Evolutionary conservation across 768 basidiomycete species (phyloP).

Genomic region (Chalciporus piperatus): DNA sequence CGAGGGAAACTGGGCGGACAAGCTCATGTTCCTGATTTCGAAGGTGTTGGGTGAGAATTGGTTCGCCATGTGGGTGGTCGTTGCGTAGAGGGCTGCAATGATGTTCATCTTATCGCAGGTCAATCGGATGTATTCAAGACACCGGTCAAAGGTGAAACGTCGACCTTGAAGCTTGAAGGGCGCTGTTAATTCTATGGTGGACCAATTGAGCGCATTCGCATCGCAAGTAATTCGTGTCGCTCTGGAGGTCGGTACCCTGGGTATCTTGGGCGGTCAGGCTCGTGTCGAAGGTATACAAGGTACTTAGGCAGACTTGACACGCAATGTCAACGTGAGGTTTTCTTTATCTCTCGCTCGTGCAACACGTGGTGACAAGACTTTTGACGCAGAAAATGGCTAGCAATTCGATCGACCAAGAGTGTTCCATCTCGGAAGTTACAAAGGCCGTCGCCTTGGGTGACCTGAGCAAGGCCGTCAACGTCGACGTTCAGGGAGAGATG

Average conservation of each 20-base stretch:
- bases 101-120: conserved; percentile 41
- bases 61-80: conserved; percentile 58
- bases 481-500: conserved; percentile 95
- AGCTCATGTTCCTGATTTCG: conserved; percentile 83
- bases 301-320: conserved; percentile 88
- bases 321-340: conserved; percentile 77
- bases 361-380: not conserved
- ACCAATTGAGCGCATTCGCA: conserved; percentile 83
- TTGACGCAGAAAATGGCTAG: conserved; percentile 76
- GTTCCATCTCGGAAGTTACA: conserved; percentile 86
- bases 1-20: conserved; percentile 90
- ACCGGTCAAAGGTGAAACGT: conserved; percentile 85
- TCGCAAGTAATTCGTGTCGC: conserved; percentile 82
- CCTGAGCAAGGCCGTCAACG: conserved; percentile 78
- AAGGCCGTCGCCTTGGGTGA: conserved; percentile 81
- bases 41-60: conserved; percentile 88
- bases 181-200: conserved; percentile 94
- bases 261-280: conserved; percentile 88
- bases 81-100: too few relatives aligned
- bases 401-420: conserved; percentile 82
- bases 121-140: conserved; percentile 83
- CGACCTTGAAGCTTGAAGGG: conserved; percentile 74
- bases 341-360: not conserved
- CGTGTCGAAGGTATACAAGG: conserved; percentile 89
- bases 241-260: conserved; percentile 86